Evolutionary conservation across 352 stramenopile genomes (phyloP).

Genomic region (Phytophthora sansomeana): DNA sequence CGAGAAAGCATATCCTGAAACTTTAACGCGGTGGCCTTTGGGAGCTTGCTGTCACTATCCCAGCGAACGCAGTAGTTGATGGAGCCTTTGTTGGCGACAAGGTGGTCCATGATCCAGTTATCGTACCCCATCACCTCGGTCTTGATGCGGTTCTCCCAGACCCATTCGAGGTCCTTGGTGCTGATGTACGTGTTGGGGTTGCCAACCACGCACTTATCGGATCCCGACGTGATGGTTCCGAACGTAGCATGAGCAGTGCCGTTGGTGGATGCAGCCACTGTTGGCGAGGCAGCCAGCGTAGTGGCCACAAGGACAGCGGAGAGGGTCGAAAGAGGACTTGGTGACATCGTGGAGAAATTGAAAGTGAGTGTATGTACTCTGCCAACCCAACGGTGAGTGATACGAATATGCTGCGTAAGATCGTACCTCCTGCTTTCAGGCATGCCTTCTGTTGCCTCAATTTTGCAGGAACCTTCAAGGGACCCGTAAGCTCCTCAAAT

Average conservation of each 20-base stretch:
- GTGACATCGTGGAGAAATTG: slow-evolving; percentile 17
- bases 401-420: no score
- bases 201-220: slow-evolving; percentile 16
- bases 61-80: slow-evolving; percentile 56
- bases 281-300: slow-evolving; percentile 12
- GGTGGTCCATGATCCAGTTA: slow-evolving; percentile 42
- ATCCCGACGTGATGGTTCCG: slow-evolving; percentile 20
- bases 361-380: no score
- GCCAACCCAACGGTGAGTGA: no score
- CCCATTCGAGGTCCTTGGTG: slow-evolving; percentile 19
- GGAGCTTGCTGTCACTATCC: slow-evolving; percentile 44
- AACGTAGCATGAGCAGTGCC: slow-evolving; percentile 12
- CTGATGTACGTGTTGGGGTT: slow-evolving; percentile 26
- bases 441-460: no score
- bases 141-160: slow-evolving; percentile 29
- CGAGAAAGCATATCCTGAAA: slow-evolving; percentile 45
- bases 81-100: slow-evolving; percentile 36
- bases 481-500: no score
- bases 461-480: no score
- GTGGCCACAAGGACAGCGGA: slow-evolving; percentile 20
- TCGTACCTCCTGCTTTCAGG: no score
- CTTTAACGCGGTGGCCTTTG: slow-evolving; percentile 42
- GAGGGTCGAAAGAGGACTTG: slow-evolving; percentile 14
- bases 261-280: slow-evolving; percentile 10
- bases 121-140: slow-evolving; percentile 4